Base-by-base conservation (phyloP, 768 basidiomycete genomes). In the Nevesoporus exiguus region DNA sequence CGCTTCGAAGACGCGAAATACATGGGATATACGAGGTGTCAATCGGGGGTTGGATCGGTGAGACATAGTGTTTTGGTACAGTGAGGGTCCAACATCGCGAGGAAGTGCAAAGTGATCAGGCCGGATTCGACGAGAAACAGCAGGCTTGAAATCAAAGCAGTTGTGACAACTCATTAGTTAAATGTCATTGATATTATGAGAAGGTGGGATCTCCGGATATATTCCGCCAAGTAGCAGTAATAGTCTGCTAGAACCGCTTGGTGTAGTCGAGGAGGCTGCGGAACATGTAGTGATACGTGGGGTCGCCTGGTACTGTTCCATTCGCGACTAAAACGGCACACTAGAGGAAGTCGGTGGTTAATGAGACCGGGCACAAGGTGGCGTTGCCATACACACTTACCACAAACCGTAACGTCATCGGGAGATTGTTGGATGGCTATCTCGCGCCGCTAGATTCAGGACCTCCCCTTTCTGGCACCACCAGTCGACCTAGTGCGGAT, bases 141-240 rank as follows among this genome's bases (percentile, higher is more conserved):
- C 5, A 60, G 27, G 49, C 10, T 34, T 9, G n/a, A 27, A 40
- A 34, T 47, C 24, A 39, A 30, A 44, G 22, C 24, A 22, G 33
- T 43, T 42, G 34, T 11, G 19, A 25, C 11, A 10, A 21, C 27
- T 47, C 29, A 31, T 46, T 41, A 34, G 34, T 43, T 42, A 53
- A 36, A 49, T 54, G 41, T 49, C 29, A 49, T 47, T 49, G 58
- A 57, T 61, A 59, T 63, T 52, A 21, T 47, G 47, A 42, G 44
- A 39, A 39, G n/a, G 21, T 39, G 39, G 9, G 19, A 10, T 39
- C n/a, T 39, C 19, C 7, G 33, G 46, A 49, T 56, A 63, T 50
- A 54, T 46, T 48, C n/a, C n/a, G n/a, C n/a, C n/a, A n/a, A n/a
- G n/a, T n/a, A 19, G 24, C 11, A 24, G 39, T 30, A 34, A 31